Conservation (phyloP, 2,329 filamentous ascomycete species). For the Elsinoe perseae region DNA sequence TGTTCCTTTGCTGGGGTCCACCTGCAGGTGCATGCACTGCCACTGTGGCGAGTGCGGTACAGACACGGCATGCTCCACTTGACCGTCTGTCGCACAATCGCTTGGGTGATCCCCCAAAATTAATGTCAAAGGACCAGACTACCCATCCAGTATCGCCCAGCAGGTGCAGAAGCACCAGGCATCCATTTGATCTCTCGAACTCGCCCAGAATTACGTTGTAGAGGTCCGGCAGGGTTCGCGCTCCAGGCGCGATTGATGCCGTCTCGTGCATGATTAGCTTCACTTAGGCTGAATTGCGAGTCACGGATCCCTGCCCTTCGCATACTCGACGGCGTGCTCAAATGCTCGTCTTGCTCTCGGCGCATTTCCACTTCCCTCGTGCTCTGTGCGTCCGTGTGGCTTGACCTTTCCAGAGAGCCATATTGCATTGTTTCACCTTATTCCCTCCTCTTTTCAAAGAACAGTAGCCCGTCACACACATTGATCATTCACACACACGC, state of each 20-base stretch:
- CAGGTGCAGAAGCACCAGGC: background rate
- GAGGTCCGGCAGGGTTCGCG: constrained; percentile 7
- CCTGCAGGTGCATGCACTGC: constrained; percentile 6
- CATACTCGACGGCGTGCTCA: constrained; percentile 11
- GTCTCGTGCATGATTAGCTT: constrained; percentile 15
- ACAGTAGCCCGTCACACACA: background rate
- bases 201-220: background rate
- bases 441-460: constrained; percentile 10
- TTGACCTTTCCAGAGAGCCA: constrained; percentile 14
- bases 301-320: constrained; percentile 14
- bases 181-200: background rate
- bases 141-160: background rate
- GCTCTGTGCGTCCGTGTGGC: constrained; percentile 13
- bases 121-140: background rate
- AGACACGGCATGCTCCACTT: constrained; percentile 1
- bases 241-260: constrained; percentile 11
- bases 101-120: background rate
- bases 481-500: constrained; percentile 14
- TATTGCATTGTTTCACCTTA: constrained; percentile 16
- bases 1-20: background rate
- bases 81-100: background rate
- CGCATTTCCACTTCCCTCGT: constrained; percentile 14
- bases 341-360: constrained; percentile 13
- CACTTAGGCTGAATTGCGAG: constrained; percentile 14
- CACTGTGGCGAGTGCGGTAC: constrained; percentile 15